Conservation (phyloP, 306 rosid species). For the Acacia melanoxylon region DNA sequence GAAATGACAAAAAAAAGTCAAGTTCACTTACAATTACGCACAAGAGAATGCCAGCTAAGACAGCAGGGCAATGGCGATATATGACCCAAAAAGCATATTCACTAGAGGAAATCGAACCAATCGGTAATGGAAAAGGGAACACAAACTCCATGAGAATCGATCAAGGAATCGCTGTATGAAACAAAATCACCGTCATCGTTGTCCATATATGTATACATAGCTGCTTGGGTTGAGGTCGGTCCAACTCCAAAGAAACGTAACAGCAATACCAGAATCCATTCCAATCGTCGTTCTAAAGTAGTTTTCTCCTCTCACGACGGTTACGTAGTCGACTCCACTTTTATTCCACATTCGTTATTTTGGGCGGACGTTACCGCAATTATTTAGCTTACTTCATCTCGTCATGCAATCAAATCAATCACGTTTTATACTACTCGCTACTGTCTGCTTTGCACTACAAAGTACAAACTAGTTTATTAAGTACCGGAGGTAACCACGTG, state of each 20-base stretch:
- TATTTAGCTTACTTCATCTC: background rate
- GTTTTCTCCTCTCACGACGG: background rate
- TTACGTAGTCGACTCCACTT: background rate
- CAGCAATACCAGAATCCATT: background rate
- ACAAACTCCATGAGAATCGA: conserved; percentile 31
- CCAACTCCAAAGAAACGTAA: background rate
- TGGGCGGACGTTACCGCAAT: background rate
- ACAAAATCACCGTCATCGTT: background rate
- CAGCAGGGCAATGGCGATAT: background rate
- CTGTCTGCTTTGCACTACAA: no score
- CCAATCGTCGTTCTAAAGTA: background rate
- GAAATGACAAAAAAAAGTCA: background rate
- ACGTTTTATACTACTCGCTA: no score
- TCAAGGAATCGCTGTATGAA: background rate
- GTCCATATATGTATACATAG: background rate
- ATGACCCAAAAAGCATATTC: background rate
- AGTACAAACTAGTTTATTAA: no score
- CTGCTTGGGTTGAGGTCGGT: background rate
- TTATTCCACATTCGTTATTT: background rate
- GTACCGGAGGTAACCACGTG: no score
- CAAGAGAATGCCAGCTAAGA: background rate
- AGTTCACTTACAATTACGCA: background rate
- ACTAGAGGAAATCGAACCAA: background rate
- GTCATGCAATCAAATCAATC: background rate
- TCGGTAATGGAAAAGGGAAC: conserved; percentile 3